These are phyloP conservation scores for Pleomassaria siparia DNA, from an alignment of 2,329 filamentous ascomycete species.

Conservation along the genomic window DNA sequence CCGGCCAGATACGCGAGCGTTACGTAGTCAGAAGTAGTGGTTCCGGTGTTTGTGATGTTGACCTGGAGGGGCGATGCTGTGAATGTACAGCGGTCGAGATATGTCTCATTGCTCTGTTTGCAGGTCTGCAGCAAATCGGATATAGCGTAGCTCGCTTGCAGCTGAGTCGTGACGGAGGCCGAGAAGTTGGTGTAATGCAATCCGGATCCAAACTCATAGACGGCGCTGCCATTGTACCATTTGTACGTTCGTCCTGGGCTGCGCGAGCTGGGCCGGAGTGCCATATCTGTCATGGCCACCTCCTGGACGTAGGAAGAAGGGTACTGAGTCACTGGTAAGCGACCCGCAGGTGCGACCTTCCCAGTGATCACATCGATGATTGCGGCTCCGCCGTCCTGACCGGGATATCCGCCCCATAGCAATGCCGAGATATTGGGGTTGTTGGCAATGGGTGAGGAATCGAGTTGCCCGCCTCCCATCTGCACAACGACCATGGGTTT, in stretches of 20 bases:
- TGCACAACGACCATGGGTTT: constrained; percentile 58
- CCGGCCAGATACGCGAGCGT: constrained; percentile 54
- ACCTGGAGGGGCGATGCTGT: constrained; percentile 40
- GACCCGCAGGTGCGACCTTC: constrained; percentile 53
- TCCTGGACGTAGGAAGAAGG: constrained; percentile 54
- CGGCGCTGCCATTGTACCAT: constrained; percentile 56
- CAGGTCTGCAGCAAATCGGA: constrained; percentile 41
- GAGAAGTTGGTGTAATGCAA: constrained; percentile 61
- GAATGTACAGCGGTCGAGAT: constrained; percentile 51
- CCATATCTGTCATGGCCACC: constrained; percentile 59
- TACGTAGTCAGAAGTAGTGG: constrained; percentile 54
- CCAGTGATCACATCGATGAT: constrained; percentile 59
- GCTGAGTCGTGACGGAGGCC: constrained; percentile 17
- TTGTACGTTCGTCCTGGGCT: constrained; percentile 60
- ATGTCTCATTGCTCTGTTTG: constrained; percentile 28
- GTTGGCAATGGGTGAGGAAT: constrained; percentile 52
- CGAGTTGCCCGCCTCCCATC: constrained; percentile 56
- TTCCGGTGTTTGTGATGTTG: constrained; percentile 53
- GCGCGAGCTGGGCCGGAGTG: constrained; percentile 48
- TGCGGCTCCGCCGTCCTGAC: constrained; percentile 60
- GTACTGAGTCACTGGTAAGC: constrained; percentile 60
- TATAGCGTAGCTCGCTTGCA: constrained; percentile 30
- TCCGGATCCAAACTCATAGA: constrained; percentile 58
- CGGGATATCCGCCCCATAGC: constrained; percentile 62
- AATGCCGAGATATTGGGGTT: constrained; percentile 54